Base-by-base conservation (phyloP, 306 rosid genomes). In the Benincasa hispida region DNA sequence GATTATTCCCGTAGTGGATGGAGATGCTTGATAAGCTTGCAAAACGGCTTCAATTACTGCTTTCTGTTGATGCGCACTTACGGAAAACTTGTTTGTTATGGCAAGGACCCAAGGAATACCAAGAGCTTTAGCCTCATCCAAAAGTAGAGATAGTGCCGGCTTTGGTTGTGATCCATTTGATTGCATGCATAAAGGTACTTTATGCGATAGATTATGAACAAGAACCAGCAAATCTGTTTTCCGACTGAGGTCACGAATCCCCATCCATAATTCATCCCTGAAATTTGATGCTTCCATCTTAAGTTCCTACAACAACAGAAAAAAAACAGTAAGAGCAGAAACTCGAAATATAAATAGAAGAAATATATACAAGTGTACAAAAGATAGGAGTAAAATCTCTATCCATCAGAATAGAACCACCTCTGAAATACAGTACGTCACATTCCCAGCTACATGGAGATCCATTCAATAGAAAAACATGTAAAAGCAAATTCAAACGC, bases 71-170 rank as follows among this genome's bases (percentile, higher is more conserved):
- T 91, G 95, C 48, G 98, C 98, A 78, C 97, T 94, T 48, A 94
- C 97, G 54, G 98, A 89, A 79, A 94, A 94, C 82, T 90, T 94
- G 82, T 94, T 94, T 60, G 98, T 94, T 78, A 94, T 83, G 58
- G 98, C 98, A 80, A 94, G 96, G 66, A 94, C 91, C 96, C 98
- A 94, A 39, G 97, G 98, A 76, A 94, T 89, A 80, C 98, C 98
- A 76, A 94, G 91, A 72, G 95, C 79, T 80, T 91, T 94, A n/a
- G 96, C 98, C 83, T 94, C 97, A 76, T 91, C 98, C 85, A 94
- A 80, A 80, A 94, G 84, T 76, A 94, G 88, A 27, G 94, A 84
- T 48, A 94, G 89, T 81, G 89, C 97, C 0, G 96, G 95, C 86
- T 79, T 90, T 45, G 86, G 91, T 77, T 81, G 88, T 58, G 88